These are phyloP conservation scores for Hypseocharis bilobata DNA, from an alignment of 441 rosid species.

Conservation along the genomic window DNA sequence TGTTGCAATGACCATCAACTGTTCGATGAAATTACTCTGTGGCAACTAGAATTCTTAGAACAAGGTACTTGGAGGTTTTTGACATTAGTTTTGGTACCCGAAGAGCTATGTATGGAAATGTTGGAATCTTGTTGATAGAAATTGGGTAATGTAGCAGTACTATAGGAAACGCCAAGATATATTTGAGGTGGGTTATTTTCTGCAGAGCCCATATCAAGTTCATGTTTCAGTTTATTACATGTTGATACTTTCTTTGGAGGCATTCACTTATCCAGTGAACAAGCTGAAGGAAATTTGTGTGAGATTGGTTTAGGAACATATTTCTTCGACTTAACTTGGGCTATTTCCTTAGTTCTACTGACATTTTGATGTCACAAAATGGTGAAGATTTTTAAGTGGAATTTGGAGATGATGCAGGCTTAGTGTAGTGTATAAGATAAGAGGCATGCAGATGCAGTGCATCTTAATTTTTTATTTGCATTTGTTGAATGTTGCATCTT, in stretches of 20 bases:
- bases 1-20: constrained; percentile 12
- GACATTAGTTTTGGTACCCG: neutral
- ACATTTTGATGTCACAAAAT: neutral
- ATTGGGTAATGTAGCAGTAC: too few species aligned
- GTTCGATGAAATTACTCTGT: constrained; percentile 39
- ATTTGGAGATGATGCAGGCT: too few species aligned
- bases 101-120: neutral
- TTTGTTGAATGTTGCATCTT: too few species aligned
- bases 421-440: neutral
- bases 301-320: too few species aligned
- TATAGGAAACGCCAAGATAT: neutral
- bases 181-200: neutral
- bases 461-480: too few species aligned
- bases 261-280: neutral
- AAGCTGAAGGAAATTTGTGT: neutral
- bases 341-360: neutral
- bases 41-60: neutral
- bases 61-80: too few species aligned
- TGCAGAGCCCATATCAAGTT: neutral
- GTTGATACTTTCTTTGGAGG: too few species aligned
- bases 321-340: neutral
- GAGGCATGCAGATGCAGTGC: neutral
- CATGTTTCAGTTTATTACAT: too few species aligned
- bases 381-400: neutral
- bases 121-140: neutral